These are phyloP conservation scores for Kodamaea sp. DNA, from an alignment of 1,139 yeast species.

Conservation along the genomic window DNA sequence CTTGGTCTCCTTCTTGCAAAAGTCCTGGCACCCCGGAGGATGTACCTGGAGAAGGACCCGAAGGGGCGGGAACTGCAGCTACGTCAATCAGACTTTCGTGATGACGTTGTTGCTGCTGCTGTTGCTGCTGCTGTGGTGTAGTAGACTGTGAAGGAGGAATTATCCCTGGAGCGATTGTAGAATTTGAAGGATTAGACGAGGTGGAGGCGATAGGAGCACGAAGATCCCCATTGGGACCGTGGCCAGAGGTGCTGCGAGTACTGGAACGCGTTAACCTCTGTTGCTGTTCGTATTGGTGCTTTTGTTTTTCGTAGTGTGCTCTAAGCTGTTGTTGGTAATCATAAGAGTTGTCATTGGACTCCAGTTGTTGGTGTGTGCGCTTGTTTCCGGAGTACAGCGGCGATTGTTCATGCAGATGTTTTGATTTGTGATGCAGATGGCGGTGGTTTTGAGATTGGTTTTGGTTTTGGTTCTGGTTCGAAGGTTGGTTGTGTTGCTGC, in stretches of 20 bases:
- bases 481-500: slow-evolving; percentile 11
- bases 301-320: slow-evolving; percentile 29
- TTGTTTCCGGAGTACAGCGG: slow-evolving; percentile 8
- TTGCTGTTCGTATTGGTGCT: slow-evolving; percentile 19
- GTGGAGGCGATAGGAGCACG: slow-evolving; percentile 8
- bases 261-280: slow-evolving; percentile 15
- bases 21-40: slow-evolving; percentile 2
- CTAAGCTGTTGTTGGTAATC: slow-evolving; percentile 32
- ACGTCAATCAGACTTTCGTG: slow-evolving; percentile 6
- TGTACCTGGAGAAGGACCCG: slow-evolving; percentile 3
- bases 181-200: slow-evolving; percentile 2
- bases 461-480: slow-evolving; percentile 7
- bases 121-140: slow-evolving; percentile 4
- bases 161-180: slow-evolving; percentile 6
- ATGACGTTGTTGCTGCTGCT: slow-evolving; percentile 7
- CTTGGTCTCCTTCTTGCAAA: slow-evolving; percentile 12
- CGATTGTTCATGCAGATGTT: slow-evolving; percentile 7
- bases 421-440: slow-evolving; percentile 16
- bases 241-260: slow-evolving; percentile 10
- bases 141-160: slow-evolving; percentile 7
- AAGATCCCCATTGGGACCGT: slow-evolving; percentile 1
- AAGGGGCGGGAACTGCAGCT: slow-evolving; percentile 1
- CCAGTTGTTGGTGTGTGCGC: slow-evolving; percentile 9
- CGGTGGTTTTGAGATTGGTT: slow-evolving; percentile 8
- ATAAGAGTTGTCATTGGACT: slow-evolving; percentile 14